These are phyloP conservation scores for Pleodorina starrii DNA, from an alignment of 139 green algal species.

Conservation along the genomic window DNA sequence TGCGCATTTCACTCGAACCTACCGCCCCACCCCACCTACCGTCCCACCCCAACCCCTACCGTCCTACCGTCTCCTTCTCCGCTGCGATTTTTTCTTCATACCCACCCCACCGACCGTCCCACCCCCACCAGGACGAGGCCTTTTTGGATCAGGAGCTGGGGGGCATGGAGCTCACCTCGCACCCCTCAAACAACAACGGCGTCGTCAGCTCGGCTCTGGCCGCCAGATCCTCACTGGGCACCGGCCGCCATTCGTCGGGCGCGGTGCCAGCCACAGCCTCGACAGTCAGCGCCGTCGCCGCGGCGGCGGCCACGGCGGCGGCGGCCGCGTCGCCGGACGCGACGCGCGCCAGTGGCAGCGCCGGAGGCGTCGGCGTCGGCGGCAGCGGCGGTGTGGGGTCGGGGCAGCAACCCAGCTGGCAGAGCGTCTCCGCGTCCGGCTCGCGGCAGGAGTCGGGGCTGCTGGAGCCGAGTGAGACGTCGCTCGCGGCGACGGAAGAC, in stretches of 20 bases:
- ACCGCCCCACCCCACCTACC: neutral
- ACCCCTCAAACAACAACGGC: neutral
- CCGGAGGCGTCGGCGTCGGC: neutral
- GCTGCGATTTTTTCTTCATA: neutral
- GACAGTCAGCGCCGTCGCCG: neutral
- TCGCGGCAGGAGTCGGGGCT: neutral
- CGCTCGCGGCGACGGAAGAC: neutral
- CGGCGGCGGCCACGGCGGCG: too few species aligned
- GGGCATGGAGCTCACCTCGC: constrained; percentile 20
- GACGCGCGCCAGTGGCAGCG: too few species aligned
- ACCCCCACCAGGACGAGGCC: constrained; percentile 17
- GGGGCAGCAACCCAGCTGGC: too few species aligned
- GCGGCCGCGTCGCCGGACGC: too few species aligned
- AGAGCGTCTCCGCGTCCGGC: too few species aligned
- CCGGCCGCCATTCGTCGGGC: neutral
- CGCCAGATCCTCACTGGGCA: neutral
- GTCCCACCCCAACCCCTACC: too few species aligned
- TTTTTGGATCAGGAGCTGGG: constrained; percentile 46
- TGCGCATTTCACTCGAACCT: neutral
- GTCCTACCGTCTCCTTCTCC: too few species aligned
- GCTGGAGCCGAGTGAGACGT: neutral
- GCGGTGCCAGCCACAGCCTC: neutral
- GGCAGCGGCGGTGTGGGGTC: neutral
- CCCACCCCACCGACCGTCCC: neutral
- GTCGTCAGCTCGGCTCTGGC: neutral